Base-by-base conservation (phyloP, 2,329 filamentous ascomycete genomes). In the Pseudogymnoascus sp. region DNA sequence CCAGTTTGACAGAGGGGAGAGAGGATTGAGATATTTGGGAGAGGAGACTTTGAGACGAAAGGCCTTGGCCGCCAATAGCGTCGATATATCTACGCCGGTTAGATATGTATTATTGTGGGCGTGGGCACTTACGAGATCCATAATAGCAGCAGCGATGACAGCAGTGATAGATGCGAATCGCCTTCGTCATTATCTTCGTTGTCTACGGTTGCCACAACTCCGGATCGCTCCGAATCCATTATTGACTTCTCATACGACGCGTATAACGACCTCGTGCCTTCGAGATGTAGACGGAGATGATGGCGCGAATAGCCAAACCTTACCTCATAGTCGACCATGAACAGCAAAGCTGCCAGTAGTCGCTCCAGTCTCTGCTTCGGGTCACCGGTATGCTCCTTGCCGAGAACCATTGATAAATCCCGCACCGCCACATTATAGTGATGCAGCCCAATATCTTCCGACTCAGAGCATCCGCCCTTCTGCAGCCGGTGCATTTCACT, bases 401-500 rank as follows among this genome's bases (percentile, higher is more conserved):
- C 44, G 4, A 56, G n/a, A 13, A 19, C 50, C 29, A 13, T 33
- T 7, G 50, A 56, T 33, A 56, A 13, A 2, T 56, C 50, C 17
- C 26, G 50, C 10, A 56, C 50, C 11, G 50, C 50, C n/a, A 56
- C 10, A 29, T 56, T 56, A 56, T 56, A 56, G 17, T 56, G 50
- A 10, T 56, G 50, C 29, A 56, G n/a, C 10, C 50, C 50, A 33
- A 56, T 33, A 56, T 56, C 50, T 33, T 56, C 50, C 17, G 50
- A 13, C 2, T 19, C 29, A 15, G 29, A n/a, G 50, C n/a, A 7
- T n/a, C 21, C 50, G 11, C 50, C 50, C 26, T 13, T 33, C n/a
- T 33, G 7, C 1, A 56, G 29, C 5, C 50, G 71, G 62, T 75
- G 68, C 72, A 76, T 75, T 35, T 76, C 75, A 59, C 68, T 75